Evolutionary conservation across 1,284 basidiomycete species (phyloP).

Genomic region (Moesziomyces globuligerus): DNA sequence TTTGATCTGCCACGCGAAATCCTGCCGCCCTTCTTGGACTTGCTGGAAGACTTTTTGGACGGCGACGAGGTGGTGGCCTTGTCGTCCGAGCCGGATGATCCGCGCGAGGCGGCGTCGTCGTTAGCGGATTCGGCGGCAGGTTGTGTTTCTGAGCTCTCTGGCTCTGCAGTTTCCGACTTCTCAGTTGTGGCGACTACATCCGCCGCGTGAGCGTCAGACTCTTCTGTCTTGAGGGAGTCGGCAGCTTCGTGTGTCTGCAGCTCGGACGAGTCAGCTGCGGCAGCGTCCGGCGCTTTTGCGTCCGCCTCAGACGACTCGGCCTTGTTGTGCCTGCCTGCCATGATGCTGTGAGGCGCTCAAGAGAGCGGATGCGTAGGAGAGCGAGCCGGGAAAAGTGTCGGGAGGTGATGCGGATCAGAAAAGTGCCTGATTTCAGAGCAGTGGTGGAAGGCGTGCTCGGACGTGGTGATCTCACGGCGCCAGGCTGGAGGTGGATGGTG

Average conservation of each 20-base stretch:
- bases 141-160: neutral
- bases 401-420: neutral
- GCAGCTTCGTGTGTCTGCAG: neutral
- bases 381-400: neutral
- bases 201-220: neutral
- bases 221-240: slow-evolving; percentile 12
- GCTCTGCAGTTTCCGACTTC: slow-evolving; percentile 8
- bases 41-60: slow-evolving; percentile 24
- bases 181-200: neutral
- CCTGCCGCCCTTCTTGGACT: slow-evolving; percentile 36
- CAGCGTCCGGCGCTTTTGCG: slow-evolving; percentile 1
- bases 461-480: no score
- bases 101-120: slow-evolving; percentile 27
- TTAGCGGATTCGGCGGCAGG: slow-evolving; percentile 15
- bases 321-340: slow-evolving; percentile 25
- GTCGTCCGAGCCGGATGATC: slow-evolving; percentile 37
- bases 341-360: slow-evolving; percentile 5
- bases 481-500: no score
- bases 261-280: slow-evolving; percentile 9
- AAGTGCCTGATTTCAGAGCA: no score
- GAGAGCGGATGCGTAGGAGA: neutral
- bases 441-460: no score
- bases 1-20: slow-evolving; percentile 25
- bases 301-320: slow-evolving; percentile 14
- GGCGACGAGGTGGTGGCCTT: slow-evolving; percentile 20